A percentile compares a stretch with the other conserved stretches of the same genome.
phyloP scores from a whole-genome alignment of 371 early-diverging fungal genomes.

The Mucor sp. region DNA sequence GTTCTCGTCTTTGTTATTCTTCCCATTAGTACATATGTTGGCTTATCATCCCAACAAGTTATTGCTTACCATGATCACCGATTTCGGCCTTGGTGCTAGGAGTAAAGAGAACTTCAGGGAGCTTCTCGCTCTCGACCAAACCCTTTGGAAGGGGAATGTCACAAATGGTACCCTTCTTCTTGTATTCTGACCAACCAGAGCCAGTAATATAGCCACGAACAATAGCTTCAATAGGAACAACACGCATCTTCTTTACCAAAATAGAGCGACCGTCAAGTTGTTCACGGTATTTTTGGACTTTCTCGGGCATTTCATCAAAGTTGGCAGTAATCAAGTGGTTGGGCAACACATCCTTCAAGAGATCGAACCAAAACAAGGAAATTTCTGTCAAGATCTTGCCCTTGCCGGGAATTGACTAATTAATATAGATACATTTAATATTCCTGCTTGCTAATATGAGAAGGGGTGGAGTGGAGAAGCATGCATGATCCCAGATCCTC shows the following conservation, averaged over 20 bases:
- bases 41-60: not conserved
- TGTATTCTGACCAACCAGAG: constrained; percentile 95
- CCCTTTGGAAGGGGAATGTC: constrained; percentile 85
- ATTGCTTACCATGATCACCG: constrained; percentile 84
- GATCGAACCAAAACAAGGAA: constrained; percentile 93
- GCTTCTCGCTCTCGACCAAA: constrained; percentile 82
- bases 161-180: constrained; percentile 90
- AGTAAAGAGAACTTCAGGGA: constrained; percentile 87
- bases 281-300: constrained; percentile 82
- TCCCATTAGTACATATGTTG: not conserved
- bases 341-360: constrained; percentile 80
- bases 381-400: constrained; percentile 96
- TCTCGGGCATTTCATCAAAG: constrained; percentile 90
- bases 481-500: not conserved
- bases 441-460: not conserved
- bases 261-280: constrained; percentile 90
- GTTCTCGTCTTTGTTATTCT: constrained; percentile 77
- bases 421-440: not conserved
- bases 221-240: constrained; percentile 98
- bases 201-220: constrained; percentile 97
- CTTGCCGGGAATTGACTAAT: constrained; percentile 90
- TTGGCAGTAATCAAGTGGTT: constrained; percentile 95
- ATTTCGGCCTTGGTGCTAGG: constrained; percentile 98
- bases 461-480: not conserved
- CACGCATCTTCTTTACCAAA: constrained; percentile 88